Percentiles rank a stretch among this genome's conserved stretches.
Evolutionary conservation across 805 yeast genomes (phyloP).

Genomic region (Isabelozyma gotoi): DNA sequence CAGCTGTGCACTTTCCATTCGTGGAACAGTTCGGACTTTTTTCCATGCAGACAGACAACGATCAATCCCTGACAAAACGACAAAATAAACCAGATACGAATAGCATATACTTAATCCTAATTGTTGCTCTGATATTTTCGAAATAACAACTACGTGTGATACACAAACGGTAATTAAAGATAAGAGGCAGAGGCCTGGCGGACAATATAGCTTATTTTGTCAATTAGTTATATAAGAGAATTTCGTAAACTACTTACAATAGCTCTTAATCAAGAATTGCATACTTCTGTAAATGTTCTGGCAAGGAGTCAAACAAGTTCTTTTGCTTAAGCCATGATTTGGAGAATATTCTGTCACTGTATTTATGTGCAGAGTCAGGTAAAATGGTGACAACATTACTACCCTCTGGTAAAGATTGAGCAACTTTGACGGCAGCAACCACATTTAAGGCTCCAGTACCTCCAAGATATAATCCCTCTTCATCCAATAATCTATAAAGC

Average conservation of each 20-base stretch:
- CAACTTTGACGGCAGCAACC: conserved; percentile 81
- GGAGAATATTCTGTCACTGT: conserved; percentile 78
- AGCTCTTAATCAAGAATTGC: conserved; percentile 39
- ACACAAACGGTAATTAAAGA: too few relatives aligned
- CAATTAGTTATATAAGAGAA: not conserved
- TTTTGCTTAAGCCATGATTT: conserved; percentile 74
- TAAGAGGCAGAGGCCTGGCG: too few relatives aligned
- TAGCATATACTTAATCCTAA: too few relatives aligned
- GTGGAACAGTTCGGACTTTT: not conserved
- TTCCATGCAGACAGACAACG: not conserved
- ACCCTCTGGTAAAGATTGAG: conserved; percentile 71
- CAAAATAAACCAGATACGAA: too few relatives aligned
- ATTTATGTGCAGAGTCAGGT: conserved; percentile 89
- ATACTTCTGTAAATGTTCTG: conserved; percentile 70
- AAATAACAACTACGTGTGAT: too few relatives aligned
- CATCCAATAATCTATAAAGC: conserved; percentile 80
- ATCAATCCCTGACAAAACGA: too few relatives aligned
- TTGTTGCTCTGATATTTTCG: too few relatives aligned
- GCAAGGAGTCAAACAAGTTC: conserved; percentile 62
- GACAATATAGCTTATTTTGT: too few relatives aligned
- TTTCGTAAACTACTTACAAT: not conserved
- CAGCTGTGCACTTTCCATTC: not conserved
- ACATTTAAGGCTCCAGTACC: conserved; percentile 91
- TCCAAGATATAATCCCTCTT: conserved; percentile 88
- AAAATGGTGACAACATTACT: conserved; percentile 84